Evolutionary conservation across 805 yeast genomes (phyloP), one percentile per base, ranked within the genome.

Genomic region (Wickerhamiella shivajii): DNA sequence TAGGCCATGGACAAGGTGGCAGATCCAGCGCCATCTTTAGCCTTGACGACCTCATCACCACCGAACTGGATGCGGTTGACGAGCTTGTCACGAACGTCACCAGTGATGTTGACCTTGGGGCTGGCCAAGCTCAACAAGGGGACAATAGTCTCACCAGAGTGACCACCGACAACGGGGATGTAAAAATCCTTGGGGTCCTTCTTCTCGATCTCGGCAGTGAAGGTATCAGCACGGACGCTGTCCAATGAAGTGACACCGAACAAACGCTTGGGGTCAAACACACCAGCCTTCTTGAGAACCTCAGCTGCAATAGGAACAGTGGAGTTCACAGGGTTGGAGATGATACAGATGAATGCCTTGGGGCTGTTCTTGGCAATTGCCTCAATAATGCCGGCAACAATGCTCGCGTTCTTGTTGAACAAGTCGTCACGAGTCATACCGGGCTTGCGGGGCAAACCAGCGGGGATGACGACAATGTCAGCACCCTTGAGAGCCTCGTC

Each of bases 1-100:
- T 74, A 77, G 7, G 96, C 96, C 96, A 85, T 87, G 19, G 93
- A 79, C 45, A 85, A 66, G 23, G 97, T 85, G 37, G 96, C 96
- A 31, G 94, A 80, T 25, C 96, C 96, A 33, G 75, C 75, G 43
- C 96, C 96, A 49, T 80, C 77, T 64, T 85, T 85, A 37, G 96
- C 96, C 62, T 78, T 66, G 43, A 85, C 97, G 30, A 85, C 93
- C 60, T 87, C 96, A 55, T 85, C 97, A 53, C 97, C 97, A 41
- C 93, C 93, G 48, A 77, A 84, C 63, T 85, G 96, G 46, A 85
- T 85, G 61, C 97, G 73, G 67, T 81, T 67, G 49, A 83, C 71
- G 47, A 85, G 69, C 41, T 69, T 69, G 49, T 71, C 71, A 35
- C 50, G 47, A 24, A 43, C 43, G 48, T 52, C 54, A 46, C 51